Percentiles rank a stretch among this genome's conserved stretches.
Conservation (phyloP, 129 eudicot genomes). For the Flaveria trinervia region DNA sequence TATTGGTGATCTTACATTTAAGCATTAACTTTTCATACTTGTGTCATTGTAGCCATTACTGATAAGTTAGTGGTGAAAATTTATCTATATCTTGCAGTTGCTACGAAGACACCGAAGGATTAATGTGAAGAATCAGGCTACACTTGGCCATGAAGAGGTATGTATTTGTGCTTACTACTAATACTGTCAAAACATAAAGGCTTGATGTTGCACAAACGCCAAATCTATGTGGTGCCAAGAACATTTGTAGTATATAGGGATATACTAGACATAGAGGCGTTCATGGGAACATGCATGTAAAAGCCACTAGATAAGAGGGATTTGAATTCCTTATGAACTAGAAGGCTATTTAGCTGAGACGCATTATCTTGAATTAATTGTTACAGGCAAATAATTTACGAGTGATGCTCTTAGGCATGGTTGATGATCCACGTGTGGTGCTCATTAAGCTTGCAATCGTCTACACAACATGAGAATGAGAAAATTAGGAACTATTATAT, state of each 20-base stretch:
- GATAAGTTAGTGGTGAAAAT: neutral
- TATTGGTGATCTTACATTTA: too few relatives aligned
- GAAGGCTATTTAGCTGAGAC: constrained; percentile 3
- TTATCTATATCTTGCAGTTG: constrained; percentile 40
- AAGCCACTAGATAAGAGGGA: constrained; percentile 8
- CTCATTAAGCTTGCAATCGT: constrained; percentile 98
- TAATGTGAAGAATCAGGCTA: constrained; percentile 58
- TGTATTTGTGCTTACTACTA: constrained; percentile 21
- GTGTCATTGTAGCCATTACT: too few relatives aligned
- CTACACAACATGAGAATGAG: constrained; percentile 99
- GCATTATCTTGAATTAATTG: constrained; percentile 22
- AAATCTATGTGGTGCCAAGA: neutral
- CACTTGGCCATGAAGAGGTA: constrained; percentile 89
- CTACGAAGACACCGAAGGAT: constrained; percentile 89
- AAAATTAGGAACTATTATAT: too few relatives aligned
- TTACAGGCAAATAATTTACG: constrained; percentile 84
- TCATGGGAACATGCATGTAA: constrained; percentile 19
- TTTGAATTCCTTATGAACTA: neutral
- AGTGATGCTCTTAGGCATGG: constrained; percentile 97
- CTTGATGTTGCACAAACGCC: neutral
- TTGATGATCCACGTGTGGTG: constrained; percentile 98
- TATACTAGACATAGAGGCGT: neutral
- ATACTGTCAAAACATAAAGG: constrained; percentile 17
- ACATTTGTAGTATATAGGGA: neutral
- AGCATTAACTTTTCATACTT: too few relatives aligned